Evolutionary conservation across 2,329 filamentous ascomycete species (phyloP), one percentile per base, ranked within the genome.

Genomic region (Pseudocercospora macadamiae): DNA sequence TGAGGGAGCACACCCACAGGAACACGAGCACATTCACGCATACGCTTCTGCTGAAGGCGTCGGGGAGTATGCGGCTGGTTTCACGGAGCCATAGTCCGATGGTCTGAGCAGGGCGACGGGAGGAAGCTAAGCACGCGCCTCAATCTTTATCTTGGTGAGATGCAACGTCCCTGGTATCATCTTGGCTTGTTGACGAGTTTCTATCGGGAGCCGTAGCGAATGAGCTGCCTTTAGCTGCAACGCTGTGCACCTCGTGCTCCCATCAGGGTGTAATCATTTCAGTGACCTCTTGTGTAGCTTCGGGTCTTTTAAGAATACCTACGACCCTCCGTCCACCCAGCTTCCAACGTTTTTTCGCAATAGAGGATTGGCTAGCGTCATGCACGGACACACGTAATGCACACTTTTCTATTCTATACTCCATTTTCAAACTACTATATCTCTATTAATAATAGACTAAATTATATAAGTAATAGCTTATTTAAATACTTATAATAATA

Each of bases 121-220:
- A n/a, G 34, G 12, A 37, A 37, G 34, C 34, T 37, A 37, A 37
- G 34, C 34, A 37, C 34, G 34, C 34, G 36, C 36, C 36, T 39
- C 36, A 39, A 18, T 39, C 36, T 39, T 39, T 39, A 39, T 39
- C 36, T 39, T 39, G 36, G n/a, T 39, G 36, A 39, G 36, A n/a
- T 39, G 36, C 36, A 39, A 39, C 36, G 36, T 39, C 36, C 36
- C 36, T 9, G 36, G 36, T 39, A 39, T 18, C n/a, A 16, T 18
- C 36, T 39, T 53, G 1, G 64, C 60, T 3, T 63, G 39, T 14
- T 39, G 36, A 39, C 36, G 36, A 39, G 36, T 39, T 18, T 19
- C 10, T 23, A 21, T 12, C 32, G 36, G 36, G 36, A 39, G 9
- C 16, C 16, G 5, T 39, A 21, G 36, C 36, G 36, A 39, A 39